Evolutionary conservation across 2,329 filamentous ascomycete genomes (phyloP).

Genomic region (Aureobasidium sp.): DNA sequence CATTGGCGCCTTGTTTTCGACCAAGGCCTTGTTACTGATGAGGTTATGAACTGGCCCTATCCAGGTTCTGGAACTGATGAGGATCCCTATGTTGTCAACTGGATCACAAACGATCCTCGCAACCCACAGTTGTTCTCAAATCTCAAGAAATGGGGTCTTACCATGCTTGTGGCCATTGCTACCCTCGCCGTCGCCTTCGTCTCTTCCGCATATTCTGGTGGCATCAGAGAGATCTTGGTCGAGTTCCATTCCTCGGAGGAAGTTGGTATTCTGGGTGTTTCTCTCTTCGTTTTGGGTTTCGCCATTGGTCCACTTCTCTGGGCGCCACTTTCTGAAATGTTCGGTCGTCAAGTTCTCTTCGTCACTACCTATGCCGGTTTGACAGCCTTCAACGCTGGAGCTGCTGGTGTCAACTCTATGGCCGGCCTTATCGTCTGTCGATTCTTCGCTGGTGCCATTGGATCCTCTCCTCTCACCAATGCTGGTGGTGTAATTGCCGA

Average conservation of each 20-base stretch:
- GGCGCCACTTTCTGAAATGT: slow-evolving; percentile 54
- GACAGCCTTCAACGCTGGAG: slow-evolving; percentile 33
- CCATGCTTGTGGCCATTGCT: slow-evolving; percentile 53
- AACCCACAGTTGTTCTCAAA: slow-evolving; percentile 55
- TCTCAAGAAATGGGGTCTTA: slow-evolving; percentile 57
- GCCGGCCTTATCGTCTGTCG: slow-evolving; percentile 36
- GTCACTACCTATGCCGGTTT: slow-evolving; percentile 28
- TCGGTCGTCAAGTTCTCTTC: slow-evolving; percentile 36
- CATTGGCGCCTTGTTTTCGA: slow-evolving; percentile 25
- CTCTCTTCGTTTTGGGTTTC: slow-evolving; percentile 56
- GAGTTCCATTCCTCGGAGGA: slow-evolving; percentile 47
- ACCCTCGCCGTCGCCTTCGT: slow-evolving; percentile 62
- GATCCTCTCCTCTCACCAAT: slow-evolving; percentile 36
- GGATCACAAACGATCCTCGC: slow-evolving; percentile 55
- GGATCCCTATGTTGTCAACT: slow-evolving; percentile 59
- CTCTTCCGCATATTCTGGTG: slow-evolving; percentile 58
- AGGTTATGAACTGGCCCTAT: slow-evolving; percentile 25
- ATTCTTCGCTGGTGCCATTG: slow-evolving; percentile 36
- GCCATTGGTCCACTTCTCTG: slow-evolving; percentile 50
- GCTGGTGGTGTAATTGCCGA: slow-evolving; percentile 40
- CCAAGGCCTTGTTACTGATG: slow-evolving; percentile 25
- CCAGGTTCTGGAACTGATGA: slow-evolving; percentile 49
- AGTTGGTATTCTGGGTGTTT: slow-evolving; percentile 53
- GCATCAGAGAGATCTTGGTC: slow-evolving; percentile 43
- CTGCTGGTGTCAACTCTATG: slow-evolving; percentile 36